Conservation (phyloP, 2,329 filamentous ascomycete species). For the Curvularia spicifera region DNA sequence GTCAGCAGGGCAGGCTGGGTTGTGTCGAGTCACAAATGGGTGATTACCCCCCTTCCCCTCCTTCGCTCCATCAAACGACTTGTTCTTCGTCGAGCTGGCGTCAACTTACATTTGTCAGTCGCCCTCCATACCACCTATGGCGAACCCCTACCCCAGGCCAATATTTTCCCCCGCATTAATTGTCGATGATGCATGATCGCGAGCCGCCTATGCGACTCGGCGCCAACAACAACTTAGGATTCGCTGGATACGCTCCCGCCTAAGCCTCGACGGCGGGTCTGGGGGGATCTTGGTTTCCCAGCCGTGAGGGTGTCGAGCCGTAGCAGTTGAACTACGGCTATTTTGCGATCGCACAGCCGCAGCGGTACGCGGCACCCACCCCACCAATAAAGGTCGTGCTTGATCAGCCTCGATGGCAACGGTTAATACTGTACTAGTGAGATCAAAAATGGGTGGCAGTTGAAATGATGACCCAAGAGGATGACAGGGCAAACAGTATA, state of each 20-base stretch:
- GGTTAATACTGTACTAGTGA: conserved; percentile 10
- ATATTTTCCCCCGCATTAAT: conserved; percentile 21
- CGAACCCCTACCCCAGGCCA: conserved; percentile 13
- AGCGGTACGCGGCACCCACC: conserved; percentile 16
- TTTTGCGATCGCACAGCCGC: conserved; percentile 19
- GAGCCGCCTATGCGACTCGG: conserved; percentile 18
- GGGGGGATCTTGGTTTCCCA: conserved; percentile 14
- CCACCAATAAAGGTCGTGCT: conserved; percentile 5
- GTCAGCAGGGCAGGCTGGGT: conserved; percentile 11
- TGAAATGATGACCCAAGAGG: conserved; percentile 14
- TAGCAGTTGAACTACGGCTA: conserved; percentile 16
- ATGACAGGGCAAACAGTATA: conserved; percentile 11
- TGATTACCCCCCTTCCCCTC: neutral
- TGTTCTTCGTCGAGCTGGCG: conserved; percentile 8
- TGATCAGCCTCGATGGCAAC: conserved; percentile 18
- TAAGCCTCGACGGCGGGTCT: conserved; percentile 10
- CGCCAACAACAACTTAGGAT: conserved; percentile 17
- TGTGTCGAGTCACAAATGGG: conserved; percentile 6
- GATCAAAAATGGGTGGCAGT: conserved; percentile 11
- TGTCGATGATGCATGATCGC: conserved; percentile 30
- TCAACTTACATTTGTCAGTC: conserved; percentile 12
- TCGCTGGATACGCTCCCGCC: conserved; percentile 12
- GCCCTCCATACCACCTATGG: conserved; percentile 17
- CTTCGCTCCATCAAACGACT: neutral
- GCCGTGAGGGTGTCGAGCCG: conserved; percentile 19